phyloP scores from a whole-genome alignment of 2,329 filamentous ascomycete genomes.

The Sphaerulina populicola region DNA sequence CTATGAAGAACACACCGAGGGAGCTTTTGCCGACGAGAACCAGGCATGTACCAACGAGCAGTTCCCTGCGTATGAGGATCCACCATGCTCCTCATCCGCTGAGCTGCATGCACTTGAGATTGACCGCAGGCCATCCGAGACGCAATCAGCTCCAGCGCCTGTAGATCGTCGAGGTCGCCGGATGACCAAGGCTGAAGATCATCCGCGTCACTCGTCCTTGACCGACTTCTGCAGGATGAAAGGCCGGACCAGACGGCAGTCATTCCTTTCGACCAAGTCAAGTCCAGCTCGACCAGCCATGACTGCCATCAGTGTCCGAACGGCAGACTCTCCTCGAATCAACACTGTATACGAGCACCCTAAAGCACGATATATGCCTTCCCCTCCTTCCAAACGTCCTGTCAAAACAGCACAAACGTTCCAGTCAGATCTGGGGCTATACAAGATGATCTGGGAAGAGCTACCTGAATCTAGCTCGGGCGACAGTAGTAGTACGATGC shows the following conservation, averaged over 20 bases:
- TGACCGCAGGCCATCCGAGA: conserved; percentile 1
- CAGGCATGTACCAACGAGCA: neutral
- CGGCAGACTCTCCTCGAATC: conserved; percentile 15
- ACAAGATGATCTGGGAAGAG: conserved; percentile 25
- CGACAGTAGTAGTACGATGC: conserved; percentile 11
- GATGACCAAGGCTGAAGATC: conserved; percentile 12
- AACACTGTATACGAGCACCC: conserved; percentile 19
- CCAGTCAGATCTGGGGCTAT: conserved; percentile 19
- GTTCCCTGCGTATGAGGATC: neutral
- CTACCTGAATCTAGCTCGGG: conserved; percentile 10
- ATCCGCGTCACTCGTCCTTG: conserved; percentile 14
- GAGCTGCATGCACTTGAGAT: neutral
- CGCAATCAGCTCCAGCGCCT: conserved; percentile 2
- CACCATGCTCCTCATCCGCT: neutral
- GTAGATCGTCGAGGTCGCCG: conserved; percentile 6
- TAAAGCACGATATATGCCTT: neutral
- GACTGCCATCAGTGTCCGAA: conserved; percentile 20
- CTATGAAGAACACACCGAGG: neutral
- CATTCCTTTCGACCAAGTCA: conserved; percentile 13
- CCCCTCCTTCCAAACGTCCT: neutral
- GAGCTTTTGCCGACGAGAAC: neutral
- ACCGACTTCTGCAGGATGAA: conserved; percentile 13
- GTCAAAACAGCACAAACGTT: conserved; percentile 23
- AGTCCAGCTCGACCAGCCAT: conserved; percentile 18
- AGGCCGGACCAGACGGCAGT: conserved; percentile 11